Evolutionary conservation across 139 green algal species (phyloP), one percentile per base, ranked within the genome.

Genomic region (Desmodesmus armatus): DNA sequence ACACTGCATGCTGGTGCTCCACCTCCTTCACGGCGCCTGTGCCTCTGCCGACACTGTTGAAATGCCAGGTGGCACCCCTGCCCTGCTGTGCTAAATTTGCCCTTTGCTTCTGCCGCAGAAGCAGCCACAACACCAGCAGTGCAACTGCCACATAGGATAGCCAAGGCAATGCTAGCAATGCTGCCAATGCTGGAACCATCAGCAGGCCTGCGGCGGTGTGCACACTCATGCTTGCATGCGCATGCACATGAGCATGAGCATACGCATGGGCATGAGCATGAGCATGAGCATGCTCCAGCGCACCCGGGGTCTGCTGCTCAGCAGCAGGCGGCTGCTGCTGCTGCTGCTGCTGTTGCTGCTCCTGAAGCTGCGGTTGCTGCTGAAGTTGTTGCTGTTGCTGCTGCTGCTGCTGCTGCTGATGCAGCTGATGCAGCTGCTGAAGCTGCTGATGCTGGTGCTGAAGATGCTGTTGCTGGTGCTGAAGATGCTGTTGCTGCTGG

Each of bases 221-320:
- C 31, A 7, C 17, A 86, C 92, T 88, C 95, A 95, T 27, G 93
- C 93, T 60, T 93, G 47, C 47, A 93, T 90, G 86, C 13, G 13
- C 17, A 96, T 95, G 37, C 87, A 96, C 7, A 87, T 72, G 71
- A 95, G 92, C 40, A 90, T 49, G 25, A 90, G n/a, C 5, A 81
- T 90, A 39, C 39, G 63, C 44, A 85, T 87, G 3, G 80, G 85
- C 86, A 80, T 44, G 35, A 33, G 29, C 35, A 69, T 21, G 17
- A 78, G 35, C 37, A 39, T 21, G 23, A 55, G 70, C 70, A 37
- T 23, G 3, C 60, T 69, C n/a, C 60, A 39, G 60, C 19, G 7
- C 25, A 62, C 19, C 53, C 25, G 53, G 1, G 7, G 0, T 65
- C 60, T 65, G 31, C 60, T 69, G 60, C 60, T 69, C n/a, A n/a